Base-by-base conservation (phyloP, 75 land plant species). In the Pinus albicaulis region DNA sequence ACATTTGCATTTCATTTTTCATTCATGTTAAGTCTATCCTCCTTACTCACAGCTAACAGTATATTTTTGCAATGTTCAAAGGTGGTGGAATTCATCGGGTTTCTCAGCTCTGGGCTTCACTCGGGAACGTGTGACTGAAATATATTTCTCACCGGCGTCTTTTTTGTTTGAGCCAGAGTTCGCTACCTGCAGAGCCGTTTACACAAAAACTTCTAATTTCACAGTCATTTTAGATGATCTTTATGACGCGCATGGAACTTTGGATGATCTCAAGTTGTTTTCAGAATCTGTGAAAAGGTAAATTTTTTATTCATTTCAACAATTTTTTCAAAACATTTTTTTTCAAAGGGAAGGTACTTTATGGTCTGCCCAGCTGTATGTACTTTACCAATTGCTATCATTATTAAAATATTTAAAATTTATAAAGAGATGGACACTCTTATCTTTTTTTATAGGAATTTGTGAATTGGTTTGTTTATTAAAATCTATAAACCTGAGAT, bases 211-310 rank as follows among this genome's bases (percentile, higher is more conserved):
- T 38, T 66, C 78, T 1, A 48, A 69, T 4, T 60, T 88, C 0
- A n/a, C 75, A 1, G 78, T 79, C 23, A 23, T 80, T 22, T 41
- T 88, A 13, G 88, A 80, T 62, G 87, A 88, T 20, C 80, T 83
- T 8, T 87, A 48, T 63, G 84, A 87, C 70, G 55, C 72, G 5
- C 44, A 71, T 20, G 87, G 84, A 4, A 52, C 87, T 12, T 28
- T 76, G 1, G 74, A 74, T 2, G 77, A 87, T 57, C 83, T 87
- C 70, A 22, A 20, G 7, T 77, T 82, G 34, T 82, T 87, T 68
- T 81, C 79, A 2, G 72, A 87, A 70, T 11, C 4, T 15, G 20
- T 24, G 0, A n/a, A 24, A 61, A 24, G 24, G 24, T 61, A n/a
- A 61, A 19, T 4, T 2, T n/a, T n/a, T n/a, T 24, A 61, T 61